Evolutionary conservation across 2,329 filamentous ascomycete species (phyloP), one percentile per base, ranked within the genome.

Genomic region (Colletotrichum sp.): DNA sequence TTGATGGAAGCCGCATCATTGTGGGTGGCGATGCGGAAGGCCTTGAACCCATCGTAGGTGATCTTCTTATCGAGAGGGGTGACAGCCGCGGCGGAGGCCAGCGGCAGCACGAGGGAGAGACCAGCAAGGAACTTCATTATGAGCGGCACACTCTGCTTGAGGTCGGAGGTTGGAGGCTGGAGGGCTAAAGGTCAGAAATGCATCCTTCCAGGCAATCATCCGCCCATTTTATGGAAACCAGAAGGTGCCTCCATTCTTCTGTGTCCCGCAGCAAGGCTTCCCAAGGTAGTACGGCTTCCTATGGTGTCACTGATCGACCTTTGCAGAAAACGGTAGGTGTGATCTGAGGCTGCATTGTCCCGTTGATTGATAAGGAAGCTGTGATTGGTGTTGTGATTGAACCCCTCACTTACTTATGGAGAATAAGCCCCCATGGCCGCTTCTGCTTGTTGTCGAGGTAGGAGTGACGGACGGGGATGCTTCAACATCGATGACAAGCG

Each of bases 1-100:
- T 83, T 84, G 68, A 88, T 78, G 12, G 80, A 80, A 22, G 79
- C 82, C 9, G 83, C 78, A 28, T 85, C 83, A 77, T 85, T 85
- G 78, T 87, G 83, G 36, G 86, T 88, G 79, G 86, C 85, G 75
- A 89, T 82, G 15, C 87, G 83, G 74, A 88, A 86, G 25, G 87
- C 84, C 52, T 84, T 86, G 74, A 83, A 83, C 28, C 83, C 83
- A 36, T 81, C 79, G 60, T 83, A 84, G 15, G 80, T 80, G 19
- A 78, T 77, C 34, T 55, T 67, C 52, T 72, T 74, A 44, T 72
- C 77, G n/a, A 75, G 59, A 11, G 75, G 72, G 1, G 44, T 39
- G 22, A 78, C 60, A 1, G 59, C 61, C 59, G 63, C 67, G 34
- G 75, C 75, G 28, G 72, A 76, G 8, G 68, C 77, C 68, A 78